phyloP scores from a whole-genome alignment of 2,329 filamentous ascomycete genomes.

The Metarhizium anisopliae region DNA sequence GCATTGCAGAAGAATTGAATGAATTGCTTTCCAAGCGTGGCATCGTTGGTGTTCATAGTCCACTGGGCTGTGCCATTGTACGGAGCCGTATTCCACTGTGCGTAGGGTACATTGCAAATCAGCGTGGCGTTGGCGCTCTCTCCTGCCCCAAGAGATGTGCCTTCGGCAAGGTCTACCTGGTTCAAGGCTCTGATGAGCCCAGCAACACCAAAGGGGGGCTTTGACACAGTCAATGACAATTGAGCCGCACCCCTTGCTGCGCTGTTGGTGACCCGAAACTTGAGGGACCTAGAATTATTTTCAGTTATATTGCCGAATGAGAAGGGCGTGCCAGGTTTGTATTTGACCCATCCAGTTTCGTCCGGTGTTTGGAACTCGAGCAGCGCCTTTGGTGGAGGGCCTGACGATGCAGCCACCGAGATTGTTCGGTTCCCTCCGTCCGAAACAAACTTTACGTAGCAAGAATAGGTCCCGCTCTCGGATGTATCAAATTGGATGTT shows the following conservation, averaged over 20 bases:
- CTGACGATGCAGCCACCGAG: slow-evolving; percentile 39
- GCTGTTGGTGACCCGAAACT: slow-evolving; percentile 44
- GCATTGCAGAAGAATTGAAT: slow-evolving; percentile 44
- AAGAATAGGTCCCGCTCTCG: slow-evolving; percentile 35
- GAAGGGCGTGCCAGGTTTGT: slow-evolving; percentile 33
- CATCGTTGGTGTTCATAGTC: slow-evolving; percentile 50
- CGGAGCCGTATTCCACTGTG: slow-evolving; percentile 45
- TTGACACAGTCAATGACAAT: slow-evolving; percentile 49
- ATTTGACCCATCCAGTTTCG: slow-evolving; percentile 40
- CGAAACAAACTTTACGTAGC: slow-evolving; percentile 38
- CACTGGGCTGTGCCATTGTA: slow-evolving; percentile 40
- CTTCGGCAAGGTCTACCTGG: slow-evolving; percentile 48
- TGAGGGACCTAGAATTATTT: slow-evolving; percentile 36
- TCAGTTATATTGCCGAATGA: slow-evolving; percentile 47
- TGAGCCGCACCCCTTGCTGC: slow-evolving; percentile 34
- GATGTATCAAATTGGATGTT: slow-evolving; percentile 38
- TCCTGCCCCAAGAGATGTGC: slow-evolving; percentile 38
- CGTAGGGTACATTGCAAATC: slow-evolving; percentile 46
- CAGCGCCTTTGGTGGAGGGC: slow-evolving; percentile 37
- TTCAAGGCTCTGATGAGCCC: slow-evolving; percentile 46
- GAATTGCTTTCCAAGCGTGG: slow-evolving; percentile 39
- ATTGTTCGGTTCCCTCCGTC: slow-evolving; percentile 40
- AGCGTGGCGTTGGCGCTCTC: slow-evolving; percentile 42
- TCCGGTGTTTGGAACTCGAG: slow-evolving; percentile 47
- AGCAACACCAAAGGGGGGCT: slow-evolving; percentile 47